Base-by-base conservation (phyloP, 768 basidiomycete species). In the Mycena rosella region DNA sequence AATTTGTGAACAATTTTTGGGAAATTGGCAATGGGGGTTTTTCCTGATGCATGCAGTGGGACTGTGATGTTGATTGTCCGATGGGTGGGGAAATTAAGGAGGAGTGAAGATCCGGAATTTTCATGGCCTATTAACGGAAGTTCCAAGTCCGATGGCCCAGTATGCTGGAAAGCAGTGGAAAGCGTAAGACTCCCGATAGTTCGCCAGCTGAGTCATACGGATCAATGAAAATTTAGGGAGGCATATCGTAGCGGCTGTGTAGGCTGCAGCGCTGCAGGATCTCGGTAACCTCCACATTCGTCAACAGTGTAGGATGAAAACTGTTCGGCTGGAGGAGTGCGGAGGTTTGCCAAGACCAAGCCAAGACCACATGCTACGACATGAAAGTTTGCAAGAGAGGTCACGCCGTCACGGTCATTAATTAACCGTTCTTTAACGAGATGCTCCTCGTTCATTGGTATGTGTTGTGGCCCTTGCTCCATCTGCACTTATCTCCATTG, bases 181-280 rank as follows among this genome's bases (percentile, higher is more conserved):
- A 40, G 32, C n/a, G n/a, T n/a, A n/a, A n/a, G n/a, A n/a, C n/a
- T n/a, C 34, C 4, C 22, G n/a, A 26, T 26, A 40, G n/a, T 55
- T 55, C 6, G 34, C 54, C 54, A 55, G 54, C 54, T n/a, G n/a
- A n/a, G n/a, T 55, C 54, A 27, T 38, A 55, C 11, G 54, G 54
- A 17, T 55, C 54, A 8, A 55, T 30, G 54, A 55, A 36, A 38
- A 55, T 38, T 15, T 24, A 22, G n/a, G 54, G 34, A 22, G 54
- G 54, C 22, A 55, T 34, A 5, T 5, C 22, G 9, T 22, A 22
- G 54, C 17, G 18, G 13, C 38, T 5, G 32, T 55, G 13, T 18
- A 55, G 54, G n/a, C 22, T 40, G 54, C 54, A 51, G 29, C 5
- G 3, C 17, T 51, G 15, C 1, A n/a, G n/a, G n/a, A 32, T 17